Evolutionary conservation across 2,329 filamentous ascomycete species (phyloP), one percentile per base, ranked within the genome.

Genomic region (Camillea tinctor): DNA sequence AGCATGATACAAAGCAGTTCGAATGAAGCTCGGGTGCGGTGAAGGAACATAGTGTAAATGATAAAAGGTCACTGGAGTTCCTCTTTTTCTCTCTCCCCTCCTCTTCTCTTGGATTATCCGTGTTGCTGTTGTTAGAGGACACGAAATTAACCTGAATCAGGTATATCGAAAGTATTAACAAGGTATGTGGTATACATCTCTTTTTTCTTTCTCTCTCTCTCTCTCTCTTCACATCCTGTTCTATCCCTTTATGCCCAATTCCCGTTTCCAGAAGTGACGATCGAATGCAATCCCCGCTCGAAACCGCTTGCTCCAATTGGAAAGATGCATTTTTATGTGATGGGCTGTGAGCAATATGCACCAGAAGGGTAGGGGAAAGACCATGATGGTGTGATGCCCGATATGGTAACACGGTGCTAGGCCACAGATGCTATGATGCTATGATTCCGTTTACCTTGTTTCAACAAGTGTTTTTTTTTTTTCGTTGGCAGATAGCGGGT

Each of bases 101-200:
- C 11, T 11, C 17, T 15, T 4, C 7, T 44, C 36, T n/a, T 44
- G 11, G 36, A 30, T 11, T 30, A 7, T 30, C 7, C 26, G 26
- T 7, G 26, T 7, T 44, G 11, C 13, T 44, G 17, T 4, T 44
- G 36, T 44, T n/a, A 44, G 17, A 44, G 36, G 6, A 44, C 11
- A 44, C 36, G 36, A 15, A 17, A 44, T 44, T 44, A 7, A 44
- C 4, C 36, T 17, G 11, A 44, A 44, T 44, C 36, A 44, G 36
- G 3, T 7, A 44, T 44, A 30, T 30, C 26, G 13, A 1, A 3
- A 30, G 26, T 30, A 30, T 50, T 50, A 50, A 50, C 7, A 13
- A 51, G 20, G 50, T 51, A 51, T 51, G 50, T 51, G 22, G 13
- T 51, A 51, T 51, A 51, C 50, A n/a, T n/a, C n/a, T n/a, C n/a